Evolutionary conservation across 306 rosid genomes (phyloP), one percentile per base, ranked within the genome.

Genomic region (Ormosia emarginata): DNA sequence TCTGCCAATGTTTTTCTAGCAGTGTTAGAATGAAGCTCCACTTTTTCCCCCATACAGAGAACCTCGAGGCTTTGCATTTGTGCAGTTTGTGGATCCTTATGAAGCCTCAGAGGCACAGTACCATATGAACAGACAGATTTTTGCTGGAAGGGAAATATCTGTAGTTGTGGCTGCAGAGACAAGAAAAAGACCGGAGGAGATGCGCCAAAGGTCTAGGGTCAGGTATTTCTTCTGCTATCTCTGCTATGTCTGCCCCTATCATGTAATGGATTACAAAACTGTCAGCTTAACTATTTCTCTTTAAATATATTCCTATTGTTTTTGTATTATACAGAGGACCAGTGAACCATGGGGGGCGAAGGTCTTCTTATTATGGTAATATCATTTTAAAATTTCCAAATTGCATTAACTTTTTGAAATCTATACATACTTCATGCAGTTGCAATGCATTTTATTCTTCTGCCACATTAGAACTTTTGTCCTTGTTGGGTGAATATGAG

Each of bases 11-110:
- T 84, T 74, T 67, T 41, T 77, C 44, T 83, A 72, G 68, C 87
- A 61, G 61, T 62, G 71, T 83, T 61, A 73, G 77, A 80, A 78
- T 71, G 86, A 86, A 53, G 80, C 62, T 79, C 43, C 81, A 50
- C 17, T 71, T 84, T 55, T 82, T 88, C 56, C 66, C 67, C 55
- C 82, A 5, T 90, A 83, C 88, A 96, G 99, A 82, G 91, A 93
- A 78, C 99, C 99, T 76, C 97, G 99, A 17, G 99, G 99, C 72
- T 96, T 96, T 90, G 99, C 99, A 75, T 96, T 96, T 82, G 93
- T 96, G 81, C 97, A 96, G 82, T 96, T 96, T 90, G 94, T 93
- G 83, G 99, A 96, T 90, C 44, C 94, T 14, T 88, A 93, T 74
- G 99, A 93, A 2, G 99, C 98, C 66, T 90, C 97, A 6, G 99